Evolutionary conservation across 2,329 filamentous ascomycete genomes (phyloP), one percentile per base, ranked within the genome.

Genomic region (Cladophialophora bantiana): DNA sequence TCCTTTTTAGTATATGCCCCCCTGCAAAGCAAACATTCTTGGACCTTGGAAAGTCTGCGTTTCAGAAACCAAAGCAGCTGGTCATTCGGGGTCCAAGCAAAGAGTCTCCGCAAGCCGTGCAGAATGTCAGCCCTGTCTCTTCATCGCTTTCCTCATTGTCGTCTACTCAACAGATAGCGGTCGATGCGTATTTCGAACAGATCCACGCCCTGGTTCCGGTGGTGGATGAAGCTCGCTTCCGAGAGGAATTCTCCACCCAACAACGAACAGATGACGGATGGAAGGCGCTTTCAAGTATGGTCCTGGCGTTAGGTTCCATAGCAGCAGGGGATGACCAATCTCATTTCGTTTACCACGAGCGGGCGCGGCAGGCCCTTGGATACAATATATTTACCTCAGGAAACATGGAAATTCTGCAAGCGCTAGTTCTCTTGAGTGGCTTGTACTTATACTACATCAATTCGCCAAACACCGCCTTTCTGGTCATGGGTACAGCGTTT

Each of bases 221-320:
- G 84, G 82, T 93, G 2, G 89, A 93, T 70, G 90, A 92, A 75
- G 84, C 85, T 18, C 83, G 85, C 10, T 92, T 92, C 75, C 86
- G 88, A 67, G 86, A 86, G 10, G 85, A 86, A 61, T 90, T 89
- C 70, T 78, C 87, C 6, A 83, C 85, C 64, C 86, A 85, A 13
- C 84, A 86, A 69, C 82, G 89, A n/a, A 87, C 83, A 66, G 89
- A 92, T 74, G 82, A 86, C 0, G 84, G 89, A 15, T 93, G 90
- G 90, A 81, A 91, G 20, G 88, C 88, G 7, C 78, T 93, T 4
- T 80, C 92, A 26, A 92, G 92, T 75, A 91, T 91, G 81, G 89
- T 93, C 4, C 89, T 92, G 70, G 89, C 90, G 5, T 85, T 92
- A 79, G 90, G 90, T 13, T 90, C 88, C 72, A 88, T 93, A 56